Percentiles rank a stretch among this genome's conserved stretches.
Evolutionary conservation across 768 basidiomycete genomes (phyloP).

Genomic region (Gyrodon lividus): DNA sequence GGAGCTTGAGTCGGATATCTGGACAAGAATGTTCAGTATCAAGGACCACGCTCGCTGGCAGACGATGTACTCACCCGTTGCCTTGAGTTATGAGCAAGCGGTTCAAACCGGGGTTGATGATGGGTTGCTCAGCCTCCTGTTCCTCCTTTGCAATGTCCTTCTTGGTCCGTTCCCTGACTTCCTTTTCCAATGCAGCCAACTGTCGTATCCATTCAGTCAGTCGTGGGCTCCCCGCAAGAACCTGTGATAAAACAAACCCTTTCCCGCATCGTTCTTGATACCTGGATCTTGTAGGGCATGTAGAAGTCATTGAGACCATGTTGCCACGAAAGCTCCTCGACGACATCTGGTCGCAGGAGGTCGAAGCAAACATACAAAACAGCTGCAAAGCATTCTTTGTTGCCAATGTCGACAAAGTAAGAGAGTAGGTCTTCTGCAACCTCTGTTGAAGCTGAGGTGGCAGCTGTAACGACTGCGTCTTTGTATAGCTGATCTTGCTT

Average conservation of each 20-base stretch:
- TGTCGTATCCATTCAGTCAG: slow-evolving; percentile 27
- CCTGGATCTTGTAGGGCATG: slow-evolving; percentile 94
- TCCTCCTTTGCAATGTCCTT: slow-evolving; percentile 89
- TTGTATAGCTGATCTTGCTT: slow-evolving; percentile 98
- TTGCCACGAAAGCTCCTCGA: slow-evolving; percentile 95
- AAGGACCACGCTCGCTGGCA: not conserved
- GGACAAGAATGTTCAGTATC: slow-evolving; percentile 9
- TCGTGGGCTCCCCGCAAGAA: slow-evolving; percentile 6
- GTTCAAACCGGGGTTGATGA: slow-evolving; percentile 80
- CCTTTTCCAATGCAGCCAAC: slow-evolving; percentile 81
- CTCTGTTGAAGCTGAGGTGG: slow-evolving; percentile 78
- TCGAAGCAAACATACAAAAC: slow-evolving; percentile 93
- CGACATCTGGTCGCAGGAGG: slow-evolving; percentile 87
- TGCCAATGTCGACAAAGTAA: slow-evolving; percentile 98
- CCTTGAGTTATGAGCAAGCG: slow-evolving; percentile 73
- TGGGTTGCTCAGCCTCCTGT: slow-evolving; percentile 80
- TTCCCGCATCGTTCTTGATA: slow-evolving; percentile 74
- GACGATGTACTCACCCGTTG: slow-evolving; percentile 43
- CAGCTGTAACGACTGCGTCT: slow-evolving; percentile 92
- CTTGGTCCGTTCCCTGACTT: slow-evolving; percentile 83
- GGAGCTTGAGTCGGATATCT: slow-evolving; percentile 68
- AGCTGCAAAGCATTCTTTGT: slow-evolving; percentile 96
- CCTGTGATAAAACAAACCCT: slow-evolving; percentile 46
- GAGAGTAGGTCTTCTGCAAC: slow-evolving; percentile 93
- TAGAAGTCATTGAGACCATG: slow-evolving; percentile 95